A percentile compares a stretch with the other conserved stretches of the same genome.
These are phyloP conservation scores for Creolimax fragrantissima DNA, from an alignment of 78 protist genomes.

Conservation along the genomic window DNA sequence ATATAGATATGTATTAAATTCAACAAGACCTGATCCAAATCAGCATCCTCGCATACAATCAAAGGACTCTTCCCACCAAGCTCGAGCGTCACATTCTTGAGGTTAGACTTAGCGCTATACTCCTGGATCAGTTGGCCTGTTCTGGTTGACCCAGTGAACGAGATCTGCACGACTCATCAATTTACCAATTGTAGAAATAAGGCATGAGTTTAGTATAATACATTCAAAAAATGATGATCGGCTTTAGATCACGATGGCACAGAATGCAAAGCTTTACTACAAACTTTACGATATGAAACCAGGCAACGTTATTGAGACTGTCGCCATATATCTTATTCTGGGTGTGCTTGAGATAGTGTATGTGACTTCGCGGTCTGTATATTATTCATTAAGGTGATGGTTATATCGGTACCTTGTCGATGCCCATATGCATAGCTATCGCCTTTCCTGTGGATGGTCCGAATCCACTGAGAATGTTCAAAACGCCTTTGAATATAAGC, in stretches of 20 bases:
- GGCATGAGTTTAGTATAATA: neutral
- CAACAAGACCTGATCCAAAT: conserved; percentile 52
- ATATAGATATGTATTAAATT: neutral
- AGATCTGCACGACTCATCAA: too few relatives aligned
- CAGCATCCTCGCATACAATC: conserved; percentile 66
- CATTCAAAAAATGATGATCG: too few relatives aligned
- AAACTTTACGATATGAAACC: too few relatives aligned
- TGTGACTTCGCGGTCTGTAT: too few relatives aligned
- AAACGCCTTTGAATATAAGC: conserved; percentile 54
- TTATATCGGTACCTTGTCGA: conserved; percentile 71
- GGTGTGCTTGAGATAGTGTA: too few relatives aligned
- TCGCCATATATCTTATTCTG: too few relatives aligned
- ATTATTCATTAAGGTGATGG: too few relatives aligned
- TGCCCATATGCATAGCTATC: conserved; percentile 45
- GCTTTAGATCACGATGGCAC: too few relatives aligned
- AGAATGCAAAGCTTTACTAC: too few relatives aligned
- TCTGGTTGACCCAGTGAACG: conserved; percentile 71
- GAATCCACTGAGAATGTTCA: conserved; percentile 70
- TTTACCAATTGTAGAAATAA: too few relatives aligned
- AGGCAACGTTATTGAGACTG: too few relatives aligned
- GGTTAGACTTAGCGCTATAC: neutral
- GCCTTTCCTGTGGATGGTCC: conserved; percentile 60
- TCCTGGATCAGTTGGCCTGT: conserved; percentile 45
- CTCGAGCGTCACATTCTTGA: conserved; percentile 46
- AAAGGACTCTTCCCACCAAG: conserved; percentile 89